Base-by-base conservation (phyloP, 1,139 yeast genomes). In the Geotrichum cucujoidarum region DNA sequence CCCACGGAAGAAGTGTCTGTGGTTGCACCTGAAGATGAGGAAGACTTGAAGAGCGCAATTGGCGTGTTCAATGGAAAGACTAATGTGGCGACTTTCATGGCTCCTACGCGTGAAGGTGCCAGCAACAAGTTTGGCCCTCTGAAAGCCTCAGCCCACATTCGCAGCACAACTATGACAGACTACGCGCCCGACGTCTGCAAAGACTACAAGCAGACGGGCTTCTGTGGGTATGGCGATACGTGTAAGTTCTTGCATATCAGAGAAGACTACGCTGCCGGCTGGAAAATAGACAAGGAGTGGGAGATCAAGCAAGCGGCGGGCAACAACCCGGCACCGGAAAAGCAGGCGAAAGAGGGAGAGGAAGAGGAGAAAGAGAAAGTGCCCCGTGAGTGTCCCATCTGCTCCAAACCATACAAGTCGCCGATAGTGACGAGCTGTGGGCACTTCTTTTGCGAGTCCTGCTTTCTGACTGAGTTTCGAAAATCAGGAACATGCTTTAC, bases 221-320 rank as follows among this genome's bases (percentile, higher is more conserved):
- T 81, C 62, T 94, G 98, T 72, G 97, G 97, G 4, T 94, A 83
- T 63, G 99, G 99, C 7, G 98, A 94, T 60, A 83, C 95, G n/a
- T 94, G 99, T 70, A 94, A 92, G 68, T 94, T 94, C 64, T 66
- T 92, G 27, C 98, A 94, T 62, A 78, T 86, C 11, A 69, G 98
- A 62, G 96, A 87, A 56, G 96, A 89, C 63, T 85, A 84, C 66
- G 80, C 77, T 54, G 82, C 82, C 35, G 85, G 83, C 20, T 81
- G 83, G 77, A 81, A 84, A 51, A 65, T 81, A 1, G 77, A 74
- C 18, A 75, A 74, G 53, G 95, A 87, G 40, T 88, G 96, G 96
- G 83, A 85, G 56, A 52, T 57, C 53, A 57, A 24, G 59, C 57
- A 47, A 47, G 47, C 37, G 4, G 50, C 35, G 13, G 38, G 36